These are phyloP conservation scores for Alternaria angustiovoidea DNA, from an alignment of 2,329 filamentous ascomycete genomes.

Conservation along the genomic window DNA sequence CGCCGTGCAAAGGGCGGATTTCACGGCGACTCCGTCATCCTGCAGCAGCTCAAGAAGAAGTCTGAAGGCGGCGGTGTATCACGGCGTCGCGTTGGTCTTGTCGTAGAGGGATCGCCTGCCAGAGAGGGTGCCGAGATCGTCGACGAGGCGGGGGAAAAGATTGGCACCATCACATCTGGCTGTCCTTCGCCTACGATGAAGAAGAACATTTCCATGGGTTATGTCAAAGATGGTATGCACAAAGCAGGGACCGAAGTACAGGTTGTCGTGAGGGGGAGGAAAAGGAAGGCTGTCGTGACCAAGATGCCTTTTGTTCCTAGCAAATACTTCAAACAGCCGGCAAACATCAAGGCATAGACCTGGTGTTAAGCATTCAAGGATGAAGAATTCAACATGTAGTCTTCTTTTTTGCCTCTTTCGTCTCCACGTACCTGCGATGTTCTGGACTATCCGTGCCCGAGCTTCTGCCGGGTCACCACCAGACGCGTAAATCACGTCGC, in stretches of 20 bases:
- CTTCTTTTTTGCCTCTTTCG: background rate
- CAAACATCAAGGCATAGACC: conserved; percentile 34
- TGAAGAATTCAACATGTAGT: background rate
- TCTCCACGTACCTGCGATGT: background rate
- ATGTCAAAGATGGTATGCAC: conserved; percentile 81
- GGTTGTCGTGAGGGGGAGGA: conserved; percentile 78
- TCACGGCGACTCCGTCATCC: conserved; percentile 80
- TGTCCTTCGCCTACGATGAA: conserved; percentile 86
- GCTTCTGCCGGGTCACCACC: background rate
- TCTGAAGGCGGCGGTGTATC: conserved; percentile 75
- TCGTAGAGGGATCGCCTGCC: conserved; percentile 86
- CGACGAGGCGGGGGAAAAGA: conserved; percentile 67
- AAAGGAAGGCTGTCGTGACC: conserved; percentile 75
- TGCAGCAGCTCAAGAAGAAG: conserved; percentile 77
- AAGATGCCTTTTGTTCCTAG: conserved; percentile 90
- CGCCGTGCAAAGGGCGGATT: conserved; percentile 77
- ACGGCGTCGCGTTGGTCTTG: conserved; percentile 79
- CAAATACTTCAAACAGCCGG: conserved; percentile 70
- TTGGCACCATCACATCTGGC: conserved; percentile 87
- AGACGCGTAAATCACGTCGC: background rate
- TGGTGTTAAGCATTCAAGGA: background rate
- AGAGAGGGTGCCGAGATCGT: conserved; percentile 87
- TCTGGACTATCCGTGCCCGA: background rate
- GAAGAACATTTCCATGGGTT: conserved; percentile 96
- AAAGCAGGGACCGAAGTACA: conserved; percentile 84